Base-by-base conservation (phyloP, 345 rosid genomes). In the Eucalyptus caleyi region DNA sequence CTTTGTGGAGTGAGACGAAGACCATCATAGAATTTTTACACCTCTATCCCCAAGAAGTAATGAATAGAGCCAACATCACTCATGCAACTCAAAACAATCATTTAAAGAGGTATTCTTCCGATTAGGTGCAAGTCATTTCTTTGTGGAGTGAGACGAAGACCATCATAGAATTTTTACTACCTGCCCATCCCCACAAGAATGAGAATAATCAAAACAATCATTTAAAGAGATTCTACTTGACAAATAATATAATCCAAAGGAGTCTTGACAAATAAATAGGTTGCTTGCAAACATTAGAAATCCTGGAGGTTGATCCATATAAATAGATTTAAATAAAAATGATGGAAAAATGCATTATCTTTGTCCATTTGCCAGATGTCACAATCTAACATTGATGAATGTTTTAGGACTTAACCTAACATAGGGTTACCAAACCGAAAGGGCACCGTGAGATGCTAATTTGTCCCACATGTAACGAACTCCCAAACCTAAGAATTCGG, bases 401-500 rank as follows among this genome's bases (percentile, higher is more conserved):
- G 9, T 65, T 65, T 65, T 8, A 65, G 0, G 21, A 65, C 11
- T 15, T n/a, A n/a, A 65, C 77, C 4, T 15, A n/a, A n/a, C 18
- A 65, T n/a, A 65, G 19, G 18, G 40, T 65, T 8, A n/a, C 37
- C 9, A 16, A n/a, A n/a, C 37, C 16, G 10, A 15, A 65, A 65
- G 37, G 37, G 37, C 21, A 7, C 0, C 0, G 0, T 65, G 77
- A 15, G 10, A 1, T 65, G 10, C 37, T n/a, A n/a, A 8, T 15
- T n/a, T 0, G 0, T 65, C 77, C 37, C 21, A 65, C 3, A 1
- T n/a, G 11, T n/a, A 65, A n/a, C 2, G 3, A n/a, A 12, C 37
- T 7, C 40, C 77, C 37, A 16, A 16, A 65, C 77, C 19, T 65
- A 65, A 16, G 21, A 65, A 15, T 8, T 65, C 11, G 18, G 77